Conservation (phyloP, 306 rosid species). For the Urtica urens region DNA sequence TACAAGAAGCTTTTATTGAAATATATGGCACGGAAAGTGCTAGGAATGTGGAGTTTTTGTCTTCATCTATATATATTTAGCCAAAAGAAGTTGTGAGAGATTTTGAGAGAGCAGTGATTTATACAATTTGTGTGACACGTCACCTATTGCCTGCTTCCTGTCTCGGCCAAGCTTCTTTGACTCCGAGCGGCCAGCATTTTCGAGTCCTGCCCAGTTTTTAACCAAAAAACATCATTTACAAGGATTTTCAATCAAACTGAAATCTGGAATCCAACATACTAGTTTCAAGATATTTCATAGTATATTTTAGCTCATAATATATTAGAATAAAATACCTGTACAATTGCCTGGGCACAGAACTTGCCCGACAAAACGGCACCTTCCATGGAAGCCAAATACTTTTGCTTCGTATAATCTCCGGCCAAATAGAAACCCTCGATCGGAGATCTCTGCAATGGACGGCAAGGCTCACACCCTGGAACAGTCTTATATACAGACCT, state of each 20-base stretch:
- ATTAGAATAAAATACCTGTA: conserved; percentile 48
- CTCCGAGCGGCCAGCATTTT: conserved; percentile 48
- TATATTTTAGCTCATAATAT: not conserved
- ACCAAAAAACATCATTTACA: too few relatives aligned
- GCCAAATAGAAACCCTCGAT: conserved; percentile 88
- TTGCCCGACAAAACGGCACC: conserved; percentile 97
- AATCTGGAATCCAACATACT: not conserved
- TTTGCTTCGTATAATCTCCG: conserved; percentile 93
- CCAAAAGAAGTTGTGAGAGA: too few relatives aligned
- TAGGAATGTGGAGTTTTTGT: too few relatives aligned
- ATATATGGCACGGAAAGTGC: too few relatives aligned
- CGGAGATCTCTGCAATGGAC: conserved; percentile 89
- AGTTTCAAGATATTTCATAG: not conserved
- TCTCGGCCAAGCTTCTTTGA: conserved; percentile 41
- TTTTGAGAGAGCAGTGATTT: too few relatives aligned
- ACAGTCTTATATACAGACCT: conserved; percentile 92
- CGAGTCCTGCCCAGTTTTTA: conserved; percentile 38
- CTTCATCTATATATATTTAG: too few relatives aligned
- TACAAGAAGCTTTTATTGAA: too few relatives aligned
- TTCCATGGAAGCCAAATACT: conserved; percentile 98
- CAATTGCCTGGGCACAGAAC: conserved; percentile 91
- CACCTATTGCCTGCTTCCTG: conserved; percentile 38
- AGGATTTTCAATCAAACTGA: not conserved
- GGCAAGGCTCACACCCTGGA: conserved; percentile 87
- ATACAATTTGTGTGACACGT: too few relatives aligned